Evolutionary conservation across 345 rosid species (phyloP), one percentile per base, ranked within the genome.

Genomic region (Pseudoturritis turrita): DNA sequence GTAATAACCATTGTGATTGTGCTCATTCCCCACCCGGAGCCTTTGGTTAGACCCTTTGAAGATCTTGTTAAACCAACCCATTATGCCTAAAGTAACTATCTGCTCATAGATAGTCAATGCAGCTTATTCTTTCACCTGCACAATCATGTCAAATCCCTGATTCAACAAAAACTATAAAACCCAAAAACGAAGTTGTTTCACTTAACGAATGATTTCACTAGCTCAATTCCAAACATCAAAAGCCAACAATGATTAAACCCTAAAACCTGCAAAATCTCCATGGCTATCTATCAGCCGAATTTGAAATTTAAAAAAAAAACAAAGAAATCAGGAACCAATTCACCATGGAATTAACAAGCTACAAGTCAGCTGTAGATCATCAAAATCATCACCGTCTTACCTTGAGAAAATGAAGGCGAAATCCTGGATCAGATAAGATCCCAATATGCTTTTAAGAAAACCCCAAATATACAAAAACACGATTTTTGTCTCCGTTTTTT

Each of bases 61-160:
- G 68, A 88, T 70, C 74, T 91, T 94, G 77, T 81, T 87, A 44
- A 94, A 83, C 98, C 98, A 92, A 76, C 90, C 88, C 96, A 92
- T 89, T 39, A 77, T 41, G 69, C 75, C 46, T 70, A 69, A 55
- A 23, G 7, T 8, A 25, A 77, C 80, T 80, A 91, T 79, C 73
- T 73, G 79, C 72, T 80, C 95, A 85, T 84, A 33, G 37, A 33
- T n/a, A 71, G 70, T 44, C 75, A 74, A 73, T 57, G 76, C 83
- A 68, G 65, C 54, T 35, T 13, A 33, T 12, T 11, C 10, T 70
- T 55, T 54, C 68, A 29, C 80, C 91, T 87, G 76, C 87, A 78
- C 51, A 77, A 18, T 45, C 43, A 33, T 33, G 31, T 28, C 53
- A 59, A 47, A 41, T 39, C 55, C 23, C 49, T 39, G 65, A 72